Evolutionary conservation across 768 basidiomycete species (phyloP).

Genomic region (Pisolithus orientalis): DNA sequence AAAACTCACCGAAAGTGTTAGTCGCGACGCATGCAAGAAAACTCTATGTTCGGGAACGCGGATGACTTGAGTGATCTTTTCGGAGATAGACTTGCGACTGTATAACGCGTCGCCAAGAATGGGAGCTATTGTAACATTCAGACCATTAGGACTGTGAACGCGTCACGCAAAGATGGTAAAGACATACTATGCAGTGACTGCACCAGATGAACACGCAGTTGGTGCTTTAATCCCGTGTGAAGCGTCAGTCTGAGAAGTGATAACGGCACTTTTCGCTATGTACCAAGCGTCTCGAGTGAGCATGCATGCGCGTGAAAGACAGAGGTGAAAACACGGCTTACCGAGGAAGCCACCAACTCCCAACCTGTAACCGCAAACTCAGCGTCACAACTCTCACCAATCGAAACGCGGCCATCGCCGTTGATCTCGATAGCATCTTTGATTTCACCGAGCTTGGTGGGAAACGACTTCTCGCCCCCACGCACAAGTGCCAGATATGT

Average conservation of each 20-base stretch:
- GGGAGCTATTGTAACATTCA: conserved; percentile 41
- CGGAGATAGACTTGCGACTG: conserved; percentile 32
- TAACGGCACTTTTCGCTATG: conserved; percentile 38
- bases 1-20: conserved; percentile 48
- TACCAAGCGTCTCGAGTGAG: conserved; percentile 19
- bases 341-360: conserved; percentile 55
- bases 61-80: conserved; percentile 21
- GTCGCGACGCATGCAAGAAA: conserved; percentile 54
- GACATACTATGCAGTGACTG: conserved; percentile 41
- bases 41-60: conserved; percentile 41
- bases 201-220: conserved; percentile 61
- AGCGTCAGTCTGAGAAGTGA: conserved; percentile 52
- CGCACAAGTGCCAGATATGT: conserved; percentile 61
- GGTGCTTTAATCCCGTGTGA: conserved; percentile 63
- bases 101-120: conserved; percentile 58
- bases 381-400: conserved; percentile 23
- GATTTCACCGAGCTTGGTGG: conserved; percentile 35
- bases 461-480: conserved; percentile 43
- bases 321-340: conserved; percentile 27
- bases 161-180: not conserved
- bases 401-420: conserved; percentile 40
- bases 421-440: conserved; percentile 34
- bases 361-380: conserved; percentile 40
- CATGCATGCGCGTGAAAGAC: conserved; percentile 8
- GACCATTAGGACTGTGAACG: not conserved